Conservation (phyloP, 345 rosid genomes). For the Kandelia obovata region DNA sequence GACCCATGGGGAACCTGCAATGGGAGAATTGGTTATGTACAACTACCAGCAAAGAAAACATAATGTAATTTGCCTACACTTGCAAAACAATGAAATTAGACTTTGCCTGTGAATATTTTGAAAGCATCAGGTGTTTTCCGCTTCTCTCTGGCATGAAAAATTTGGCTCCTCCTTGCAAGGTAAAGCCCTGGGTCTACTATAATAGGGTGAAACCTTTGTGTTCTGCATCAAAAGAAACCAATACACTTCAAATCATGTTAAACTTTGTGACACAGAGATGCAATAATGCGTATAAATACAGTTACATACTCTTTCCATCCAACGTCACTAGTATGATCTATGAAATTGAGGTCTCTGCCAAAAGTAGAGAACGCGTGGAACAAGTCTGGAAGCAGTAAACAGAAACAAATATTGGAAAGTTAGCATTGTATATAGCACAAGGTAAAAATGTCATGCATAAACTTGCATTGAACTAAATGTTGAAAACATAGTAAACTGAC, state of each 20-base stretch:
- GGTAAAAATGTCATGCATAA: background rate
- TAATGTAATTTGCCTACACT: no score
- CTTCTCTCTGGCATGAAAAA: constrained; percentile 80
- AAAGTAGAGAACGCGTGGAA: constrained; percentile 76
- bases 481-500: background rate
- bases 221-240: constrained; percentile 40
- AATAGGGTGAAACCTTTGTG: constrained; percentile 78
- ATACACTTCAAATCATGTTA: constrained; percentile 13
- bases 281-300: constrained; percentile 2
- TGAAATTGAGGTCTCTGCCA: constrained; percentile 79
- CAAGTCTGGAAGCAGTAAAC: constrained; percentile 54
- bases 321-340: constrained; percentile 91
- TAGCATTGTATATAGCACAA: background rate
- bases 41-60: constrained; percentile 6
- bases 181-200: constrained; percentile 90
- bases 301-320: constrained; percentile 97
- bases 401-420: constrained; percentile 19
- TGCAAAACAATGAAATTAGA: constrained; percentile 10
- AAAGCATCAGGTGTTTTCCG: constrained; percentile 78
- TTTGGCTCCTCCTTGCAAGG: constrained; percentile 80
- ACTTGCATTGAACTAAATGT: background rate
- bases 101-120: constrained; percentile 83
- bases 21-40: constrained; percentile 13
- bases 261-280: background rate
- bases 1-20: constrained; percentile 90